Evolutionary conservation across 768 basidiomycete species (phyloP), one percentile per base, ranked within the genome.

Genomic region (Tulasnella sp.): DNA sequence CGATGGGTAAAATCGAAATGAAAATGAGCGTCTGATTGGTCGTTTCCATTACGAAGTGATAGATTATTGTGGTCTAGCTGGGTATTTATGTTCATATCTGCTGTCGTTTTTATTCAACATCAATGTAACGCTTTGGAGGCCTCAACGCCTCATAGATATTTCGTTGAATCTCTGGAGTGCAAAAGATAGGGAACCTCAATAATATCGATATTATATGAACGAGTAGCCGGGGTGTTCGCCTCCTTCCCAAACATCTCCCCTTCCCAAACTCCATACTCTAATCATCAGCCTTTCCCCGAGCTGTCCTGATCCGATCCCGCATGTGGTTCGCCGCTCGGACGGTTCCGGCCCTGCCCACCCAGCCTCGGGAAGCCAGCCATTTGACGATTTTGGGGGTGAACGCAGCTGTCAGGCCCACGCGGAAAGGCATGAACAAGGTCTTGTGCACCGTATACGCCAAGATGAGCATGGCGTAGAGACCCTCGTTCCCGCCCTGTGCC

Each of bases 371-470:
- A n/a, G 86, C 83, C 69, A 98, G 81, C 92, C 92, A 96, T 22
- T 85, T 84, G 4, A 97, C 95, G n/a, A 98, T 79, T 75, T 84
- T 85, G 0, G 95, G 95, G 0, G 95, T 96, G 67, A 92, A 81
- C 0, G 88, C 89, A 1, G 92, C 94, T 0, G 96, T 98, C 74
- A 95, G 80, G 0, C 94, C 97, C 0, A 97, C 86, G 44, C 97
- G 84, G 29, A 99, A 80, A 9, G 97, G 97, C 26, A 98, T 79
- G 78, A 98, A 91, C 1, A 94, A 77, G 0, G 93, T 96, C 82
- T 99, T 99, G 86, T 99, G 97, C 68, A 99, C 87, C 22, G 91
- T 90, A 80, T 95, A 99, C 3, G 97, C 96, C 76, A 98, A 83
- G 0, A 93, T 87, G 34, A 97, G 80, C 88, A 97, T 95, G 34